Conservation (phyloP, 2,329 filamentous ascomycete genomes). For the Claviceps purpurea region DNA sequence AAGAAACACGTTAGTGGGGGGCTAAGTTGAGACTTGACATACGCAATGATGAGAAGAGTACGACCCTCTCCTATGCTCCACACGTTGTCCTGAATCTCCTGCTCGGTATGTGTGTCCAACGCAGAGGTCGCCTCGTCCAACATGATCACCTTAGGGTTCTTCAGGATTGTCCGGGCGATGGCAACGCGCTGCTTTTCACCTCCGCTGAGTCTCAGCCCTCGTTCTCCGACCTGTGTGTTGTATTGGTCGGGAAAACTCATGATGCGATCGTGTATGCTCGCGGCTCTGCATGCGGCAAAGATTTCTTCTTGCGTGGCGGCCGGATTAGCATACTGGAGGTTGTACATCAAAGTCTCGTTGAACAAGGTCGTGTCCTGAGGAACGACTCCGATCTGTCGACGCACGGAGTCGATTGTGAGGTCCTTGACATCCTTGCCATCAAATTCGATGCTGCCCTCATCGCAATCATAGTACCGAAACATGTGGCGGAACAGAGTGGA, state of each 20-base stretch:
- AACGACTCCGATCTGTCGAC: constrained; percentile 84
- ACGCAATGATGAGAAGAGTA: constrained; percentile 91
- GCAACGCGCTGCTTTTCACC: constrained; percentile 91
- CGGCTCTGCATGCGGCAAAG: constrained; percentile 67
- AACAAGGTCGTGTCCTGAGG: constrained; percentile 94
- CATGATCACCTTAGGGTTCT: constrained; percentile 83
- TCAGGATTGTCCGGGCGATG: constrained; percentile 84
- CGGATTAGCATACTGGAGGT: constrained; percentile 79
- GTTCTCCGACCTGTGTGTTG: constrained; percentile 79
- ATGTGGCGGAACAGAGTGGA: constrained; percentile 92
- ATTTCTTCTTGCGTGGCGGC: constrained; percentile 69
- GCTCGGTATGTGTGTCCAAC: constrained; percentile 81
- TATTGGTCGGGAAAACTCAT: constrained; percentile 80
- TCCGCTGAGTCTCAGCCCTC: constrained; percentile 73
- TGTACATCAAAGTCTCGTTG: constrained; percentile 92
- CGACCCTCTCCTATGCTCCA: constrained; percentile 70
- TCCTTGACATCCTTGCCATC: constrained; percentile 76
- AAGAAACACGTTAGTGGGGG: neutral
- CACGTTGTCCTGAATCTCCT: constrained; percentile 81
- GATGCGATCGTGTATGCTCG: constrained; percentile 88
- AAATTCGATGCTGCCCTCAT: constrained; percentile 66
- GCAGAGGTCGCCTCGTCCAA: constrained; percentile 88
- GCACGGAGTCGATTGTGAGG: constrained; percentile 85
- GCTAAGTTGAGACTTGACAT: constrained; percentile 23
- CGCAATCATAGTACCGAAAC: constrained; percentile 89